Evolutionary conservation across 2,329 filamentous ascomycete species (phyloP).

Genomic region (Phyllosticta capitalensis): DNA sequence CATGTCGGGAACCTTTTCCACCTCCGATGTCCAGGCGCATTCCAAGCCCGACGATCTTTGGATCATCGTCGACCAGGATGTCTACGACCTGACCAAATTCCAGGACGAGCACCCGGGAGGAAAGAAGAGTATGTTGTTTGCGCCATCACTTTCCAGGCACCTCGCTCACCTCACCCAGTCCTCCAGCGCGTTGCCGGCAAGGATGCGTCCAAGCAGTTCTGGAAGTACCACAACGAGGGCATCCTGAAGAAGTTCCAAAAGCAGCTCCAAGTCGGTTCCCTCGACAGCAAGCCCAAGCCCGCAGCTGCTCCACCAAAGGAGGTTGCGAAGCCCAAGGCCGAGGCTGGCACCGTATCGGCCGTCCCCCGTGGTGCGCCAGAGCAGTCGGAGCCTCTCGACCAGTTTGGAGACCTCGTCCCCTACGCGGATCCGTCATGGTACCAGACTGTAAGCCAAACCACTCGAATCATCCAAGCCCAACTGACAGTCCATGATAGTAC

Average conservation of each 20-base stretch:
- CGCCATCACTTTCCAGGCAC: neutral
- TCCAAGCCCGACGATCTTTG: constrained; percentile 80
- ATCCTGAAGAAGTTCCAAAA: constrained; percentile 54
- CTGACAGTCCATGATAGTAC: constrained; percentile 47
- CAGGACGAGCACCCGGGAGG: constrained; percentile 52
- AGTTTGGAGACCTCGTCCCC: constrained; percentile 77
- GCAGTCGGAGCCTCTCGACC: constrained; percentile 57
- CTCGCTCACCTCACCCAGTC: constrained; percentile 34
- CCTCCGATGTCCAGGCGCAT: constrained; percentile 80
- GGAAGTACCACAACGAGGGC: constrained; percentile 54
- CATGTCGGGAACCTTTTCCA: constrained; percentile 84
- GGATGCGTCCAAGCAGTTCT: constrained; percentile 59
- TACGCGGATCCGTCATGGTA: constrained; percentile 94
- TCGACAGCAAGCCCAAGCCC: constrained; percentile 62
- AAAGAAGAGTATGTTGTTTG: constrained; percentile 53
- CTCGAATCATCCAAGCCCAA: neutral
- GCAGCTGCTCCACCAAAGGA: constrained; percentile 30
- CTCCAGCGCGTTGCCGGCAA: constrained; percentile 57
- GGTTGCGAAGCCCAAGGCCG: constrained; percentile 47
- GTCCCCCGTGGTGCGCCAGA: constrained; percentile 34
- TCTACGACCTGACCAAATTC: constrained; percentile 79
- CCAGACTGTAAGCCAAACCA: constrained; percentile 58
- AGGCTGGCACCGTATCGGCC: constrained; percentile 43
- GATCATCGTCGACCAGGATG: constrained; percentile 88
- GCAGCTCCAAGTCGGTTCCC: constrained; percentile 56